phyloP scores from a whole-genome alignment of 805 yeast genomes.

The Myxozyma sirexii region DNA sequence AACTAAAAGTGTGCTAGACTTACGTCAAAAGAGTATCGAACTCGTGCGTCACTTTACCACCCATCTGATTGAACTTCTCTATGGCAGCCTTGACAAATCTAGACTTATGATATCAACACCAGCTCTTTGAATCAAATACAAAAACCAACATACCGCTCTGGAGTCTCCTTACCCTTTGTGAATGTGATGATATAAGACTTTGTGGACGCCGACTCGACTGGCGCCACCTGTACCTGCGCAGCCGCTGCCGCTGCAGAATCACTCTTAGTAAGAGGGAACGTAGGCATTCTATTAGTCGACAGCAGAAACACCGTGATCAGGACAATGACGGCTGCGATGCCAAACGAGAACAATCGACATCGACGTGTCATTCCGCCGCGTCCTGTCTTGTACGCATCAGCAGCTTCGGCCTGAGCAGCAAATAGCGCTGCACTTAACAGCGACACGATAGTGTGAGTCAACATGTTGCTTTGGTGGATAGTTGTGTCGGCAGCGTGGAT shows the following conservation, averaged over 20 bases:
- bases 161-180: slow-evolving; percentile 28
- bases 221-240: slow-evolving; percentile 1
- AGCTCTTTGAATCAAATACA: not conserved
- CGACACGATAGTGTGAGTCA: not conserved
- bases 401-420: slow-evolving; percentile 10
- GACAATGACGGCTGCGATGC: slow-evolving; percentile 5
- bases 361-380: slow-evolving; percentile 5
- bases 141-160: slow-evolving; percentile 17
- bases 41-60: slow-evolving; percentile 29
- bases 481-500: not conserved
- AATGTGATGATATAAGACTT: slow-evolving; percentile 29
- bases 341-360: not conserved
- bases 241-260: slow-evolving; percentile 14
- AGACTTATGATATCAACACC: not conserved
- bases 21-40: slow-evolving; percentile 26
- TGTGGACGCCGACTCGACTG: not conserved
- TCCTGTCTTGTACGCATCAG: slow-evolving; percentile 1
- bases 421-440: not conserved
- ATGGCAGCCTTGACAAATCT: slow-evolving; percentile 25
- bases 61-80: slow-evolving; percentile 17
- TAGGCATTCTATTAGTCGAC: slow-evolving; percentile 10
- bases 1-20: not conserved
- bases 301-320: slow-evolving; percentile 9
- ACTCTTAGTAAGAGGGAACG: slow-evolving; percentile 2
- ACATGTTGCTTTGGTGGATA: not conserved